Conservation (phyloP, 2,329 filamentous ascomycete genomes). For the Sporothrix brasiliensis region DNA sequence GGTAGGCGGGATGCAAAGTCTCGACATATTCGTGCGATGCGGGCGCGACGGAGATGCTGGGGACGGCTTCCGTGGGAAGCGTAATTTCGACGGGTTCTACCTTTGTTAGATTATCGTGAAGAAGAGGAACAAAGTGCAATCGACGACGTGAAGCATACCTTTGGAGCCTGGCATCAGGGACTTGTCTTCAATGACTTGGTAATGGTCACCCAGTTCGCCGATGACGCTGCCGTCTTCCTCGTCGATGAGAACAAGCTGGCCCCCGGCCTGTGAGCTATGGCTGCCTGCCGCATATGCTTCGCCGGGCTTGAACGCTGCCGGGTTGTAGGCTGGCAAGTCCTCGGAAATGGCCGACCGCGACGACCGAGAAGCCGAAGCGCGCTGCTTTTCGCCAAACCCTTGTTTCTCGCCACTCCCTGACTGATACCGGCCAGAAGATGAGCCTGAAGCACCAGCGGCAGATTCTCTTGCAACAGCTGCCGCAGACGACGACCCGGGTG, state of each 20-base stretch:
- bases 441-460: slow-evolving; percentile 28
- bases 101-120: slow-evolving; percentile 26
- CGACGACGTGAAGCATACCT: slow-evolving; percentile 56
- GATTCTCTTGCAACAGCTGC: slow-evolving; percentile 21
- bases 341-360: slow-evolving; percentile 45
- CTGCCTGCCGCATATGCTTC: slow-evolving; percentile 72
- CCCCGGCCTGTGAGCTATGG: slow-evolving; percentile 59
- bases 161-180: slow-evolving; percentile 84
- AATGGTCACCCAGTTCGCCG: slow-evolving; percentile 60
- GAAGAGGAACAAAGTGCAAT: too few species aligned
- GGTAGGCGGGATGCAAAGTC: slow-evolving; percentile 87
- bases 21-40: slow-evolving; percentile 72
- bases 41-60: slow-evolving; percentile 67
- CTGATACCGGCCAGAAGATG: neutral
- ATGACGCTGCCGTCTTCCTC: slow-evolving; percentile 96
- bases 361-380: slow-evolving; percentile 37
- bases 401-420: neutral
- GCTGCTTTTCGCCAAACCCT: neutral
- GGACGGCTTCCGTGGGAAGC: slow-evolving; percentile 67
- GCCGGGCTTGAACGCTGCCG: slow-evolving; percentile 75
- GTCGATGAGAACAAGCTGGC: slow-evolving; percentile 88
- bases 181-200: slow-evolving; percentile 64
- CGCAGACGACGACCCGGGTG: slow-evolving; percentile 35
- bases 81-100: slow-evolving; percentile 78
- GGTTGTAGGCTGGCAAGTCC: slow-evolving; percentile 71